Base-by-base conservation (phyloP, 805 yeast genomes). In the Kuraishia hungarica region DNA sequence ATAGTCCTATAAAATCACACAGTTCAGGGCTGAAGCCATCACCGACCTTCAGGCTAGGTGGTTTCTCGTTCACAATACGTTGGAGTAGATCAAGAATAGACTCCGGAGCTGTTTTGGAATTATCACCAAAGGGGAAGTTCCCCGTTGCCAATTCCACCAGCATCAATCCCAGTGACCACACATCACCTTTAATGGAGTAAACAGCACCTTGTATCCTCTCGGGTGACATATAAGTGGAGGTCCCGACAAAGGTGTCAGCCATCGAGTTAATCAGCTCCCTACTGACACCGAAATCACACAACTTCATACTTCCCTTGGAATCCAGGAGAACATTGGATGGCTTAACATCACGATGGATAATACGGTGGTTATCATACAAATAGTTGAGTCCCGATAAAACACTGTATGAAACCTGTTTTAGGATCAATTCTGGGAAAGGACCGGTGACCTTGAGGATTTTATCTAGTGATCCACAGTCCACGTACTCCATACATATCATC, bases 241-340 rank as follows among this genome's bases (percentile, higher is more conserved):
- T 94, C 1, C 99, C 99, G 10, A 94, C 98, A 75, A 94, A 94
- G 0, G 99, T 94, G 64, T 94, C 97, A 0, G 97, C 99, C 56
- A 94, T 80, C 0, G 99, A 94, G 69, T 93, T 91, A 55, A 89
- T 88, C 53, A 94, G 77, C 66, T 91, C 97, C 57, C 97, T 83
- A 29, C 92, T 84, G 6, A 94, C 99, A 22, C 99, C 99, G 73
- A 94, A 94, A 70, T 94, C 99, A 71, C 98, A 92, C 23, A 94
- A 77, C 68, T 92, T 94, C 61, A 94, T 83, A 60, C 86, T 87
- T 24, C 99, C 99, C 59, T 77, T 80, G 47, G 91, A 86, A 58
- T 89, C 91, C 71, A 94, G 81, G 52, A 94, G 74, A 8, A 94
- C 97, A 69, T 94, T 94, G 5, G 96, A 87, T 0, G 99, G 99